Base-by-base conservation (phyloP, 495 filamentous ascomycete species). In the Chaetomium cochliodes region DNA sequence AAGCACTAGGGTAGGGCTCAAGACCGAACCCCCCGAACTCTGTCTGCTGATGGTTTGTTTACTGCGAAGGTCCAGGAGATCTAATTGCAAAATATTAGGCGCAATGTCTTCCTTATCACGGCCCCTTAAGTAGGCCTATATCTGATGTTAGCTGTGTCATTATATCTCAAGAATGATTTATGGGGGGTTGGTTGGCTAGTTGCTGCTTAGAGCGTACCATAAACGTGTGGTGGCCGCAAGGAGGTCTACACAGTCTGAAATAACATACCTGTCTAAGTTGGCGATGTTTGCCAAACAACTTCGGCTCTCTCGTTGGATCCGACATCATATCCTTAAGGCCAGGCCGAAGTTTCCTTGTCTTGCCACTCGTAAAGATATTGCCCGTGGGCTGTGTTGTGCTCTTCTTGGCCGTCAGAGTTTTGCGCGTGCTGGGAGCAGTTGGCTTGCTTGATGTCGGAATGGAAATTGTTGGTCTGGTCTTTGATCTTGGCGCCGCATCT, bases 231-330 rank as follows among this genome's bases (percentile, higher is more conserved):
- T 37, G 33, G 8, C 11, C 33, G 11, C 5, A 37, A 37, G 33
- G 30, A 7, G 30, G 33, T 8, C 5, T 37, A 11, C 9, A 12
- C 9, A 37, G 33, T 37, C 9, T 37, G 33, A 37, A 37, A 7
- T 37, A 37, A 52, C 49, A 26, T 52, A 52, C 49, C 49, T 26
- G 49, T 46, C 74, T 69, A 15, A 50, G 42, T 15, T 59, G n/a
- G 11, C 66, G 65, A 25, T 46, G 30, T 13, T 63, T 68, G 7
- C 8, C 28, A 26, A 80, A 80, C 3, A 66, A 58, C 53, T 76
- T 76, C 3, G 70, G 71, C 1, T 65, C 59, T 39, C 72, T 77
- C 5, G 73, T 67, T 28, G 74, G 65, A 55, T 79, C 77, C 23
- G 65, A 69, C 69, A 79, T 74, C 9, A 39, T 62, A 16, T 75